Evolutionary conservation across 208 protist genomes (phyloP).

Genomic region (Strigomonas galati): DNA sequence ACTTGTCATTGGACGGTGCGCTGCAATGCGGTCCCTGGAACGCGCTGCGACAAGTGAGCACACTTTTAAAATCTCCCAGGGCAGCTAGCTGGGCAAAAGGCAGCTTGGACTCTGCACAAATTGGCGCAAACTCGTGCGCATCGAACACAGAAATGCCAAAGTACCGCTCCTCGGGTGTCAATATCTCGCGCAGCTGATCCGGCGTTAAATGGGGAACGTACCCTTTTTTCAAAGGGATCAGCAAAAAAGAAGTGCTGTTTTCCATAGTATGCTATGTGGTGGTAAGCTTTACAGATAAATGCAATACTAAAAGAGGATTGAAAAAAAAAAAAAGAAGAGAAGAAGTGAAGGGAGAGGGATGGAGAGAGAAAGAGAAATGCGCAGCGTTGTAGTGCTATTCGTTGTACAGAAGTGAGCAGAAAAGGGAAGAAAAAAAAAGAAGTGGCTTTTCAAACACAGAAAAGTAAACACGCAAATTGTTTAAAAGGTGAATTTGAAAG

Average conservation of each 20-base stretch:
- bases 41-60: slow-evolving; percentile 59
- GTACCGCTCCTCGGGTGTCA: slow-evolving; percentile 52
- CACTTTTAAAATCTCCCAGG: slow-evolving; percentile 43
- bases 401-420: background rate
- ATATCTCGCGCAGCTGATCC: slow-evolving; percentile 50
- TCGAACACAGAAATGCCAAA: slow-evolving; percentile 70
- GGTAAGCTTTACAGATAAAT: background rate
- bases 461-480: no score
- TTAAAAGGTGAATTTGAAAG: no score
- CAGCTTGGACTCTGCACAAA: slow-evolving; percentile 35
- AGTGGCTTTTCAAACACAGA: no score
- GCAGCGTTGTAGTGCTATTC: background rate
- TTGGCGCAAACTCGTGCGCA: slow-evolving; percentile 43
- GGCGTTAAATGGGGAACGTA: slow-evolving; percentile 66
- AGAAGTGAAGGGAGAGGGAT: background rate
- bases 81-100: slow-evolving; percentile 57
- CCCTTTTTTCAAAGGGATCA: slow-evolving; percentile 57
- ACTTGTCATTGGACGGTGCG: slow-evolving; percentile 40
- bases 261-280: background rate
- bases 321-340: slow-evolving; percentile 6
- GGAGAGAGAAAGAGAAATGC: background rate
- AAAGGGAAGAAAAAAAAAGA: background rate
- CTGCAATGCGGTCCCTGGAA: slow-evolving; percentile 64
- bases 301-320: background rate
- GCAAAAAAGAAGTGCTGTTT: slow-evolving; percentile 17